phyloP scores from a whole-genome alignment of 2,329 filamentous ascomycete genomes.

The Fusarium sacchari region DNA sequence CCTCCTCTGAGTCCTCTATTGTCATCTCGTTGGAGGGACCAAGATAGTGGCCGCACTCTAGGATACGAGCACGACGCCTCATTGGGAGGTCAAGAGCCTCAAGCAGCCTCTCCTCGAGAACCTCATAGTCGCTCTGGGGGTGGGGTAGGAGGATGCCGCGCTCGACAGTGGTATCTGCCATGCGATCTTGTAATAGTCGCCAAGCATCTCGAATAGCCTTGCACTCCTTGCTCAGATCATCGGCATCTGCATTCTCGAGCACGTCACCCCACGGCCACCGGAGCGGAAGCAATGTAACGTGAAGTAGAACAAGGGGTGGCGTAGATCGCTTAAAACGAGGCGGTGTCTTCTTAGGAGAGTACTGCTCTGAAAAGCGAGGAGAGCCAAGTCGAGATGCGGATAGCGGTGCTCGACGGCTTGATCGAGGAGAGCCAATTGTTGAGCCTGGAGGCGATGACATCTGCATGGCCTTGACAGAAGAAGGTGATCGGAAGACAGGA shows the following conservation, averaged over 20 bases:
- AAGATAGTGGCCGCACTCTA: conserved; percentile 81
- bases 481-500: conserved; percentile 74
- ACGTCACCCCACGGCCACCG: conserved; percentile 71
- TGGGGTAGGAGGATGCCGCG: conserved; percentile 81
- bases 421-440: conserved; percentile 64
- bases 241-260: conserved; percentile 55
- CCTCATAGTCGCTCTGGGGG: conserved; percentile 81
- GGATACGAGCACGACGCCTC: conserved; percentile 70
- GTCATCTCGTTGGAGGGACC: conserved; percentile 64
- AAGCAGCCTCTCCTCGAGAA: conserved; percentile 79
- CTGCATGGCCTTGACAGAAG: conserved; percentile 75
- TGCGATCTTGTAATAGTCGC: conserved; percentile 74
- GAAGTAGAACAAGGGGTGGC: conserved; percentile 78
- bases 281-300: conserved; percentile 79
- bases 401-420: conserved; percentile 58
- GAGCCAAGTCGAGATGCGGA: conserved; percentile 68
- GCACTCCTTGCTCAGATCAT: conserved; percentile 56
- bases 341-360: conserved; percentile 67
- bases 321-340: conserved; percentile 66
- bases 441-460: conserved; percentile 74
- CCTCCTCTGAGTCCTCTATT: conserved; percentile 55
- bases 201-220: conserved; percentile 70
- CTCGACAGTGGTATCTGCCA: conserved; percentile 77
- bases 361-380: conserved; percentile 61
- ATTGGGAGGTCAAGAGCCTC: conserved; percentile 78